phyloP scores from a whole-genome alignment of 2,329 filamentous ascomycete genomes.

The Tolypocladium capitatum region DNA sequence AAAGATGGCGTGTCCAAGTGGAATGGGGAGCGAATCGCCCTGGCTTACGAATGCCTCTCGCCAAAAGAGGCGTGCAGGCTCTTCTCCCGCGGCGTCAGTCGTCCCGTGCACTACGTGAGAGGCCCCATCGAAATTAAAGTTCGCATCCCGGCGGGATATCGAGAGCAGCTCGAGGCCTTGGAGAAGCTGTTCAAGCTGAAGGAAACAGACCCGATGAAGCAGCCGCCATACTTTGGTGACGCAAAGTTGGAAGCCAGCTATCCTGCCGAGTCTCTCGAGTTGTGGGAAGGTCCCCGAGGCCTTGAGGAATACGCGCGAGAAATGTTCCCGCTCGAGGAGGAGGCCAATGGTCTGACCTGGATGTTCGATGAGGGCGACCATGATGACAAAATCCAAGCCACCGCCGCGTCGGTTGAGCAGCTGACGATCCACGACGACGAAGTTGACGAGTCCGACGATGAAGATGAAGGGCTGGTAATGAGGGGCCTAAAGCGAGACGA shows the following conservation, averaged over 20 bases:
- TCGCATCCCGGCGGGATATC: constrained; percentile 75
- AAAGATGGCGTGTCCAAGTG: constrained; percentile 84
- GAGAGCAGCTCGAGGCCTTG: constrained; percentile 65
- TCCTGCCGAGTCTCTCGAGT: constrained; percentile 59
- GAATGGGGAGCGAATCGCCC: constrained; percentile 64
- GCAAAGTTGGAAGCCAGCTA: constrained; percentile 45
- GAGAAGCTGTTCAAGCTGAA: constrained; percentile 44
- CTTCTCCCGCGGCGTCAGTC: constrained; percentile 66
- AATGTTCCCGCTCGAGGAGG: constrained; percentile 88
- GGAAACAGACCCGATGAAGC: constrained; percentile 37
- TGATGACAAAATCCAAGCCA: constrained; percentile 21
- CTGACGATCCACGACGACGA: constrained; percentile 27
- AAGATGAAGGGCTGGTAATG: constrained; percentile 47
- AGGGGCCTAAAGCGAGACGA: constrained; percentile 42
- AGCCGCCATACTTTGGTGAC: constrained; percentile 52
- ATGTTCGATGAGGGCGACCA: constrained; percentile 52
- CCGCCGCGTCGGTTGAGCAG: constrained; percentile 23
- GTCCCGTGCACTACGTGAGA: constrained; percentile 65
- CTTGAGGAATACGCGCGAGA: constrained; percentile 92
- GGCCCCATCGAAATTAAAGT: constrained; percentile 75
- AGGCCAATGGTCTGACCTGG: constrained; percentile 87
- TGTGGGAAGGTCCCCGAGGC: constrained; percentile 86
- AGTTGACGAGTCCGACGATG: constrained; percentile 33
- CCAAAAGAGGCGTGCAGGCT: constrained; percentile 69
- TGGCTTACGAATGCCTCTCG: constrained; percentile 82